Evolutionary conservation across 129 eudicot genomes (phyloP).

Genomic region (Flaveria robusta): DNA sequence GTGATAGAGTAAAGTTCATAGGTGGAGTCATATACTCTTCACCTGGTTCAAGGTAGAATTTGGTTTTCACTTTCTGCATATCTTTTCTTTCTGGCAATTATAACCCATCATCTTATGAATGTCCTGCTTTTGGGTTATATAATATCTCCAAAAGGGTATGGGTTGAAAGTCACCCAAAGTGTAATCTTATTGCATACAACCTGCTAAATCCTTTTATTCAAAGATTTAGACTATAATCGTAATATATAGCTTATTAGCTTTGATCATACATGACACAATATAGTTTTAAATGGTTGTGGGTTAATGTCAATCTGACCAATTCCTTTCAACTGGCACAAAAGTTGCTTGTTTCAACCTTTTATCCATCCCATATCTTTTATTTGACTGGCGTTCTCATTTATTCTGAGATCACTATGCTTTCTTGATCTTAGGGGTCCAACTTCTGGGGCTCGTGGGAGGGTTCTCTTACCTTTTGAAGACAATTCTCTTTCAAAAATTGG

Average conservation of each 20-base stretch:
- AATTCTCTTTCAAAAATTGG: constrained; percentile 80
- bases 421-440: constrained; percentile 71
- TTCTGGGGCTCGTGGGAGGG: constrained; percentile 77
- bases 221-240: background rate
- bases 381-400: background rate
- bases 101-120: background rate
- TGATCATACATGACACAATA: background rate
- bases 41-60: constrained; percentile 55
- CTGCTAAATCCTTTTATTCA: background rate
- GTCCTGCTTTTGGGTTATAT: background rate
- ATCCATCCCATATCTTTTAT: background rate
- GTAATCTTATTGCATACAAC: background rate
- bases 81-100: background rate
- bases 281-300: background rate
- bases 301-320: no score
- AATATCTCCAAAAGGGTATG: background rate
- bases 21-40: constrained; percentile 57
- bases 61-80: constrained; percentile 7
- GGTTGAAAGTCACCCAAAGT: background rate
- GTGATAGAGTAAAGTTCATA: constrained; percentile 74
- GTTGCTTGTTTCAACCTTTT: background rate
- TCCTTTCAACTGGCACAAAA: background rate
- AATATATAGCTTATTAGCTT: background rate
- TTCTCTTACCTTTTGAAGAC: constrained; percentile 73
- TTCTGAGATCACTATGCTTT: constrained; percentile 8